These are phyloP conservation scores for Camelina laxa DNA, from an alignment of 345 rosid genomes.

Conservation along the genomic window DNA sequence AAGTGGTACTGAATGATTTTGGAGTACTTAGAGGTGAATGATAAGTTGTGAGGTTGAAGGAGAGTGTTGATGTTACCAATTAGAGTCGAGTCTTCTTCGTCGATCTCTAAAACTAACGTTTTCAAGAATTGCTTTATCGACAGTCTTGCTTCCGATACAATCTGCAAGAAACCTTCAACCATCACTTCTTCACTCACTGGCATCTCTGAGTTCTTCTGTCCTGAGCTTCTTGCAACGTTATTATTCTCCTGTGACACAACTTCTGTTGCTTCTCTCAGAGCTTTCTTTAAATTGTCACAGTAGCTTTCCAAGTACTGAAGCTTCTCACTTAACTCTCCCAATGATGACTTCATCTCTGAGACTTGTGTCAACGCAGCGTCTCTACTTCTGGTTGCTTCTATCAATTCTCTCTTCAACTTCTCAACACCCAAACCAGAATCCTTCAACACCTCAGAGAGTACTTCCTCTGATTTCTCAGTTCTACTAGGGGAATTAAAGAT, in stretches of 20 bases:
- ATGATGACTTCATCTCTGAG: constrained; percentile 74
- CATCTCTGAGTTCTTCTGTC: constrained; percentile 46
- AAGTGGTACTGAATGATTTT: constrained; percentile 75
- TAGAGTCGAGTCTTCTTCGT: constrained; percentile 62
- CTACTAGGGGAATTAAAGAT: constrained; percentile 57
- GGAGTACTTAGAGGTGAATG: constrained; percentile 66
- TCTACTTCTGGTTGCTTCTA: constrained; percentile 75
- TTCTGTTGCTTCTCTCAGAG: constrained; percentile 65
- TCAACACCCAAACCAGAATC: constrained; percentile 66
- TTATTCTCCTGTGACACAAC: constrained; percentile 28
- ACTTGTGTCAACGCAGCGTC: constrained; percentile 79
- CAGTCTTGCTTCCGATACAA: constrained; percentile 90
- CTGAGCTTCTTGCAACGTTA: constrained; percentile 33
- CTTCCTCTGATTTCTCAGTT: constrained; percentile 76
- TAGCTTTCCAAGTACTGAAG: constrained; percentile 83
- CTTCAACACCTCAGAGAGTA: constrained; percentile 65
- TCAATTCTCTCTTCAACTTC: constrained; percentile 70
- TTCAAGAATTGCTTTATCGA: constrained; percentile 96
- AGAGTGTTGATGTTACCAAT: constrained; percentile 64
- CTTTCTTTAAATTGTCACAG: constrained; percentile 82
- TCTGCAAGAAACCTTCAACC: constrained; percentile 92
- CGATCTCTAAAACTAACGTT: constrained; percentile 68
- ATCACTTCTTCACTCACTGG: constrained; percentile 88
- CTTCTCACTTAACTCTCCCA: constrained; percentile 75
- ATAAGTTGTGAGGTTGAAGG: constrained; percentile 67